Conservation (phyloP, 164 flowering plant species). For the Taxillus chinensis region DNA sequence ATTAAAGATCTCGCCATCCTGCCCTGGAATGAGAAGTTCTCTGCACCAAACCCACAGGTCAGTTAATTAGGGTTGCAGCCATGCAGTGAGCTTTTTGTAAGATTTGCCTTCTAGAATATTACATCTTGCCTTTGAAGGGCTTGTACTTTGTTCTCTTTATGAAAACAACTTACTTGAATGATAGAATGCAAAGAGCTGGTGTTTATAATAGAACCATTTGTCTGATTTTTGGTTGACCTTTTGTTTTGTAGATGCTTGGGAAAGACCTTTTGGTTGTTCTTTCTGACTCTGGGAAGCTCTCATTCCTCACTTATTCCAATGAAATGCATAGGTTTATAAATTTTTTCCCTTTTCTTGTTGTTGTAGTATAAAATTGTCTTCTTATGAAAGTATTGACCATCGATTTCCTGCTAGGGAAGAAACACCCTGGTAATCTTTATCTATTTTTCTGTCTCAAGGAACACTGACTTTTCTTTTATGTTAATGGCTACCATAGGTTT, state of each 20-base stretch:
- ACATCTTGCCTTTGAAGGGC: too few relatives aligned
- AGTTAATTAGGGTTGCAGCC: neutral
- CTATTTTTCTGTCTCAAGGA: neutral
- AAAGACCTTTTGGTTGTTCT: conserved; percentile 67
- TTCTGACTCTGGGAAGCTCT: conserved; percentile 94
- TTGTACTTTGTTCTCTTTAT: too few relatives aligned
- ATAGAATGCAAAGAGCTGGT: too few relatives aligned
- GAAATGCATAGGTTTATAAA: conserved; percentile 85
- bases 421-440: neutral
- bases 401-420: neutral
- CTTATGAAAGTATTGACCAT: neutral
- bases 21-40: conserved; percentile 54
- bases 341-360: conserved; percentile 3
- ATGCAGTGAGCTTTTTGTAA: neutral
- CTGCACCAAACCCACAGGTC: conserved; percentile 45
- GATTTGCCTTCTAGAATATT: neutral
- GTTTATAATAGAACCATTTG: neutral
- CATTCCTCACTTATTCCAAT: conserved; percentile 70
- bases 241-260: conserved; percentile 38
- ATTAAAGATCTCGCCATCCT: conserved; percentile 76
- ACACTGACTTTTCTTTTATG: neutral
- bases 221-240: neutral
- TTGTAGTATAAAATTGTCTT: neutral
- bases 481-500: conserved; percentile 44
- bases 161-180: too few relatives aligned